Conservation (phyloP, 495 filamentous ascomycete genomes). For the Podospora pseudopauciseta region DNA sequence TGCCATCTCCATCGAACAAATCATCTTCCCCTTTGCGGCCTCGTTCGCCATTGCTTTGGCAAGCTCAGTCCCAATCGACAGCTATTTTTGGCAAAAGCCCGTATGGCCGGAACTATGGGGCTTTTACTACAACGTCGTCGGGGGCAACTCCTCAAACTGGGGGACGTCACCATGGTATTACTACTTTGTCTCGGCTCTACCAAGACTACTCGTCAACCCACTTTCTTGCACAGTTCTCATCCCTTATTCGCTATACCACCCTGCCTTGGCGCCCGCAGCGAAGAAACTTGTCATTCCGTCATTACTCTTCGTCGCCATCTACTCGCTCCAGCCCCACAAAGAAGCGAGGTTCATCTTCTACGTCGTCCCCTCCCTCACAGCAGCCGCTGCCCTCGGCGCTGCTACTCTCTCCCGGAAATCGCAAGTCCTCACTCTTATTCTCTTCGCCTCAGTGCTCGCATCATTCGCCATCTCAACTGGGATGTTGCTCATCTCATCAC, state of each 20-base stretch:
- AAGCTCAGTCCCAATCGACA: conserved; percentile 72
- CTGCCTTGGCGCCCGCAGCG: conserved; percentile 40
- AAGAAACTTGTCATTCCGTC: conserved; percentile 60
- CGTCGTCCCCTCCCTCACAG: conserved; percentile 74
- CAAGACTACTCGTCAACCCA: conserved; percentile 81
- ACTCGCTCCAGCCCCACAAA: conserved; percentile 87
- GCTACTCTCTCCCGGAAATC: conserved; percentile 70
- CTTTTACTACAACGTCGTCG: conserved; percentile 88
- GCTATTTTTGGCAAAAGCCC: conserved; percentile 84
- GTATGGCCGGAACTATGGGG: conserved; percentile 88
- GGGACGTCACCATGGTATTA: conserved; percentile 78
- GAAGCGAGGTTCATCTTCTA: conserved; percentile 96
- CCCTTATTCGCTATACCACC: conserved; percentile 57
- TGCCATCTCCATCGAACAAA: conserved; percentile 54
- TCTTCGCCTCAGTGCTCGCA: conserved; percentile 55
- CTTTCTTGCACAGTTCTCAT: conserved; percentile 58
- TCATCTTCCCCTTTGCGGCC: conserved; percentile 64
- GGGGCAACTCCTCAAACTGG: conserved; percentile 76
- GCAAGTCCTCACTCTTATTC: conserved; percentile 49
- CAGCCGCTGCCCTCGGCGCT: conserved; percentile 69
- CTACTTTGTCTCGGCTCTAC: conserved; percentile 79
- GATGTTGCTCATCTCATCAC: conserved; percentile 67
- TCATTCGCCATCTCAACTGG: conserved; percentile 57
- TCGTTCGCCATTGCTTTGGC: conserved; percentile 60
- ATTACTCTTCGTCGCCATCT: conserved; percentile 69